Evolutionary conservation across 2,329 filamentous ascomycete species (phyloP).

Genomic region (Tolypocladium nubicola): DNA sequence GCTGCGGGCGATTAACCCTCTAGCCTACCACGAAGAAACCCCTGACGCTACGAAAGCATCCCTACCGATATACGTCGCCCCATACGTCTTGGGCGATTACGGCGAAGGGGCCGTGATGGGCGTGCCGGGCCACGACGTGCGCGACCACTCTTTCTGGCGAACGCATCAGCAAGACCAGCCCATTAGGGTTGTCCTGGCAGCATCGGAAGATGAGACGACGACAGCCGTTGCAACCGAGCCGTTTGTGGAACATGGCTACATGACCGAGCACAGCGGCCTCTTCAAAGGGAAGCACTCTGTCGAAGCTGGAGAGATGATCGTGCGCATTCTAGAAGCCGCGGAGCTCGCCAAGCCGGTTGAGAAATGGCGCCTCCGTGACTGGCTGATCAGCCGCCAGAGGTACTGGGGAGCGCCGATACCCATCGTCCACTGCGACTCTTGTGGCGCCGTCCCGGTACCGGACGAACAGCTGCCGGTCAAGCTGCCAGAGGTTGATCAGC

Average conservation of each 20-base stretch:
- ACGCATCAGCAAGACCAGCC: constrained; percentile 51
- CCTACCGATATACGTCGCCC: constrained; percentile 69
- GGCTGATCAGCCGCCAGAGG: constrained; percentile 83
- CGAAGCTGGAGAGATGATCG: constrained; percentile 50
- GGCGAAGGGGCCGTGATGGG: constrained; percentile 88
- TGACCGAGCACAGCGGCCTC: constrained; percentile 54
- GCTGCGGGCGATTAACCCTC: constrained; percentile 53
- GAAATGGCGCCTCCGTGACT: constrained; percentile 76
- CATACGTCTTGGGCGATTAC: constrained; percentile 78
- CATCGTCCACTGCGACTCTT: constrained; percentile 69
- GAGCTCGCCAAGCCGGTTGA: constrained; percentile 51
- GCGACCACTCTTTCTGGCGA: constrained; percentile 74
- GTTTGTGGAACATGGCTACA: constrained; percentile 53
- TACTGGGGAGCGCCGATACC: constrained; percentile 91
- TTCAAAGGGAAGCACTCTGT: constrained; percentile 54
- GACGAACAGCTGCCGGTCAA: constrained; percentile 65
- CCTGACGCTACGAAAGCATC: constrained; percentile 41
- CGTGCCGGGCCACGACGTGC: constrained; percentile 72
- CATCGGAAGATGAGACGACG: constrained; percentile 36
- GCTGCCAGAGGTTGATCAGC: constrained; percentile 57
- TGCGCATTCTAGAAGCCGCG: constrained; percentile 43
- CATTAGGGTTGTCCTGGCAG: constrained; percentile 52
- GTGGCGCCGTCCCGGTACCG: constrained; percentile 72
- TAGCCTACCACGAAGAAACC: constrained; percentile 43
- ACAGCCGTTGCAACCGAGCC: constrained; percentile 37